Evolutionary conservation across 2,329 filamentous ascomycete genomes (phyloP), one percentile per base, ranked within the genome.

Genomic region (Botryotinia narcissicola): DNA sequence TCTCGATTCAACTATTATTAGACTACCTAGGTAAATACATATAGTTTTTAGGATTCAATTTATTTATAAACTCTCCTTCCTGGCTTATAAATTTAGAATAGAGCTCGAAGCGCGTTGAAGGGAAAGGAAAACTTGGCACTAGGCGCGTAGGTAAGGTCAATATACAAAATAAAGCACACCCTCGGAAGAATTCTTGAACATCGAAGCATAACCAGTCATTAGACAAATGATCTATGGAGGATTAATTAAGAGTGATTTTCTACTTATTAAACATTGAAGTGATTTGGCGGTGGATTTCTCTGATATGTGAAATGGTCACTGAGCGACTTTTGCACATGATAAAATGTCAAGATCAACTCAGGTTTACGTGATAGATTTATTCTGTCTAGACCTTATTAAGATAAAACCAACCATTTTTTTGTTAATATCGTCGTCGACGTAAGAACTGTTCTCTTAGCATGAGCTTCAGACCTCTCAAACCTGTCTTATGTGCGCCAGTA

Each of bases 391-490:
- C 29, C 54, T 61, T 20, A 69, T 69, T 69, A 62, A 60, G 60
- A 61, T 69, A 62, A 60, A 69, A 61, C 40, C 12, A 54, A 48
- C 32, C 44, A 51, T 32, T 69, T 73, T 48, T 42, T 54, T 54
- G 51, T 54, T 18, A 57, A 57, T 29, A 37, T 51, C 40, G 20
- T 46, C 18, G 18, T 69, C 16, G 25, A 62, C 61, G n/a, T 51
- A 57, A 42, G 40, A 68, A 37, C 40, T 37, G 46, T 42, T 35
- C 25, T 37, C 59, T 69, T n/a, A 37, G 68, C 25, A 42, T 61
- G 63, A 73, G 63, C 57, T 29, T 68, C 67, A 64, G 44, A 73
- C 60, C 48, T 71, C 35, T 73, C 73, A 74, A 54, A 71, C 60
- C 48, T 71, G 25, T 51, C 54, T 73, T 59, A 57, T 67, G 46